A percentile compares a stretch with the other conserved stretches of the same genome.
Conservation (phyloP, 2,329 filamentous ascomycete genomes). For the Botryotinia convoluta region DNA sequence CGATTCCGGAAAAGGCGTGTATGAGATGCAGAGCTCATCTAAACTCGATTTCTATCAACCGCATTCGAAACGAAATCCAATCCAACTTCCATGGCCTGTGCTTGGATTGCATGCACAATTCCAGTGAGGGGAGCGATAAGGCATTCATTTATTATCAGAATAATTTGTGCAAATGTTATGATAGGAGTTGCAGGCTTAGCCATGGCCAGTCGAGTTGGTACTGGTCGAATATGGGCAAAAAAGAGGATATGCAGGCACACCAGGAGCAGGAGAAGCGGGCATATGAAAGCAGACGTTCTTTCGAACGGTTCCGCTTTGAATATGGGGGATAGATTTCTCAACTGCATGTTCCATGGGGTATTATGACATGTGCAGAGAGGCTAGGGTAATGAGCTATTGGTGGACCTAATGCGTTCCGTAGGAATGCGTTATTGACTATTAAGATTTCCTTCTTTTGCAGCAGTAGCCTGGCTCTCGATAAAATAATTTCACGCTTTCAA, state of each 20-base stretch:
- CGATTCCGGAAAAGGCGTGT: background rate
- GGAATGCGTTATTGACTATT: background rate
- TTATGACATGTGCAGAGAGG: background rate
- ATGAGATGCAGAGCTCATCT: background rate
- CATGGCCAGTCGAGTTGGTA: conserved; percentile 26
- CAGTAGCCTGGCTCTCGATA: background rate
- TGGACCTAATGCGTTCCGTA: background rate
- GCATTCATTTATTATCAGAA: conserved; percentile 22
- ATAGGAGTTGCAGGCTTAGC: conserved; percentile 14
- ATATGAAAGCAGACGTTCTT: background rate
- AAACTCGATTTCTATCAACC: background rate
- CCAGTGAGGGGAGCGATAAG: background rate
- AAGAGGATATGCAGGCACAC: conserved; percentile 5
- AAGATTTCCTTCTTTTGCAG: background rate
- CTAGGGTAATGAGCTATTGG: background rate
- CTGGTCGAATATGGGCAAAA: conserved; percentile 22
- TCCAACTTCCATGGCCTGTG: conserved; percentile 24
- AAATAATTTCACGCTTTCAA: background rate
- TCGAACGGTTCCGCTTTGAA: background rate
- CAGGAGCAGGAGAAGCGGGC: background rate
- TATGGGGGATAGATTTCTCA: background rate
- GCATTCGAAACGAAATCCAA: background rate
- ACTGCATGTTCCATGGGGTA: background rate
- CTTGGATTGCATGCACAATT: conserved; percentile 23
- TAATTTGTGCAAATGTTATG: background rate